Conservation (phyloP, 495 filamentous ascomycete species). For the Amniculicola lignicola region DNA sequence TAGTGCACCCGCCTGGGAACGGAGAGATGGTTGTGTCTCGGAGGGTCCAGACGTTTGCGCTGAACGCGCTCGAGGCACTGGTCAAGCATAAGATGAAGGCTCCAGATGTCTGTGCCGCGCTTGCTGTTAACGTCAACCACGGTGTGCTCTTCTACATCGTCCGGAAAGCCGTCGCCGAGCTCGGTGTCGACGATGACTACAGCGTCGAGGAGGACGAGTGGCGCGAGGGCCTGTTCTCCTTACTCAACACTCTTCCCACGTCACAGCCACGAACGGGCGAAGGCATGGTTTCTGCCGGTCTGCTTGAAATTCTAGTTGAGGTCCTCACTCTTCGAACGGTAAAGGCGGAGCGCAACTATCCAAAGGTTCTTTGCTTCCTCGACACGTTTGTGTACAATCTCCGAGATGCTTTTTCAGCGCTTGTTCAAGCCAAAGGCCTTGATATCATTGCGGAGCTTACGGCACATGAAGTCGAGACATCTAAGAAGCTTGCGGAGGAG, state of each 20-base stretch:
- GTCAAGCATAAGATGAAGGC: constrained; percentile 72
- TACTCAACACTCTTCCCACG: constrained; percentile 73
- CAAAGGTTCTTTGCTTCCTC: constrained; percentile 76
- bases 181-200: constrained; percentile 57
- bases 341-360: constrained; percentile 77
- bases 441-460: constrained; percentile 83
- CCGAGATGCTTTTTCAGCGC: constrained; percentile 71
- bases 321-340: constrained; percentile 78
- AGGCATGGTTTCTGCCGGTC: constrained; percentile 75
- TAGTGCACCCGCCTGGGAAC: constrained; percentile 74
- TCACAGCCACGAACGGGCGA: constrained; percentile 66
- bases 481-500: constrained; percentile 58
- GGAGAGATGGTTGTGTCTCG: constrained; percentile 64
- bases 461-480: constrained; percentile 70
- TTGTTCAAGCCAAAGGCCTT: constrained; percentile 76
- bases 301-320: constrained; percentile 86
- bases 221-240: constrained; percentile 80
- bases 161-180: constrained; percentile 79
- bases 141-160: constrained; percentile 93
- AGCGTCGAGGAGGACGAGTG: constrained; percentile 71
- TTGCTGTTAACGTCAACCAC: constrained; percentile 92
- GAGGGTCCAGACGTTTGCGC: constrained; percentile 75
- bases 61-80: constrained; percentile 76
- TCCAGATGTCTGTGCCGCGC: constrained; percentile 74
- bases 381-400: constrained; percentile 81